These are phyloP conservation scores for Dryas octopetala DNA, from an alignment of 306 rosid species.

Conservation along the genomic window DNA sequence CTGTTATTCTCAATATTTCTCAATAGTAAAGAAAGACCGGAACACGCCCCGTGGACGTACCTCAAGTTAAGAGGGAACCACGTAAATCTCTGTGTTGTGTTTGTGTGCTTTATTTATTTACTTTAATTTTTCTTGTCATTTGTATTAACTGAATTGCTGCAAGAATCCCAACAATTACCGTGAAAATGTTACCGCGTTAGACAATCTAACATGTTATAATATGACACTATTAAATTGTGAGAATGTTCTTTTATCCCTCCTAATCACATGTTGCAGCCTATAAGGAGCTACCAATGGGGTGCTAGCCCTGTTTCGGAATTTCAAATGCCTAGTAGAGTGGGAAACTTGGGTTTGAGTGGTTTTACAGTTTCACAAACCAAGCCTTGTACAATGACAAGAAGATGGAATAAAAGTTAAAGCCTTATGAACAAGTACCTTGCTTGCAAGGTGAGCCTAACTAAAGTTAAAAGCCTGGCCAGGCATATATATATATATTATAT, in stretches of 20 bases:
- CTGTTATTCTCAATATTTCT: too few species aligned
- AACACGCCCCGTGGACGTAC: too few species aligned
- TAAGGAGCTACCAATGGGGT: slow-evolving; percentile 5
- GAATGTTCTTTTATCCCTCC: slow-evolving; percentile 48
- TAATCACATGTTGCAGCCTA: slow-evolving; percentile 2
- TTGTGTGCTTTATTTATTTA: too few species aligned
- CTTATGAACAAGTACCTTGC: slow-evolving; percentile 74
- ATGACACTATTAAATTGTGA: slow-evolving; percentile 48
- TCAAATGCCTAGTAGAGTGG: slow-evolving; percentile 3
- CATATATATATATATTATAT: too few species aligned
- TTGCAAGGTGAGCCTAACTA: slow-evolving; percentile 49
- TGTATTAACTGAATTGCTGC: too few species aligned
- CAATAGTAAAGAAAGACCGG: too few species aligned
- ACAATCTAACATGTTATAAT: too few species aligned
- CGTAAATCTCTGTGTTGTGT: too few species aligned
- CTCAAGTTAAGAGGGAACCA: too few species aligned
- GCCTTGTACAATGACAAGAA: slow-evolving; percentile 38
- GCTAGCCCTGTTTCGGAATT: slow-evolving; percentile 39
- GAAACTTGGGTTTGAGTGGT: slow-evolving; percentile 22
- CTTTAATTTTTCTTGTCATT: too few species aligned
- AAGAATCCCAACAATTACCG: too few species aligned
- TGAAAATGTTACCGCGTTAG: too few species aligned
- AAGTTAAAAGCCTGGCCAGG: slow-evolving; percentile 53
- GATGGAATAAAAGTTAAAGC: slow-evolving; percentile 53
- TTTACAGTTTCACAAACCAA: slow-evolving; percentile 9